A percentile compares a stretch with the other conserved stretches of the same genome.
Conservation (phyloP, 768 basidiomycete species). For the Cubamyces lactineus region DNA sequence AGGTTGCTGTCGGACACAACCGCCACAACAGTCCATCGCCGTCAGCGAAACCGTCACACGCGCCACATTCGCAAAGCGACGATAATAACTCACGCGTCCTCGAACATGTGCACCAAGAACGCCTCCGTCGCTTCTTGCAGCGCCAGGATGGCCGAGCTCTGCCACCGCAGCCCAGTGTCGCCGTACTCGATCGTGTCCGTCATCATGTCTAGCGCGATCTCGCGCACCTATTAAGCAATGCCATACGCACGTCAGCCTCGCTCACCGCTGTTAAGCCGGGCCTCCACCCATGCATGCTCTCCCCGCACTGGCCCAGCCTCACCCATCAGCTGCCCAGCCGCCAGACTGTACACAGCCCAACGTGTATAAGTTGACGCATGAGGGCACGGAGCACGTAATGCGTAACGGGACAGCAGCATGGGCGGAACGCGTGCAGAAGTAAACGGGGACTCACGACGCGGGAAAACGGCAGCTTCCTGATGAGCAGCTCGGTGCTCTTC, state of each 20-base stretch:
- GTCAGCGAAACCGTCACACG: background rate
- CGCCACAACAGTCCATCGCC: background rate
- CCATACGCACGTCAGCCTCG: background rate
- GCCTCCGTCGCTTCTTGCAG: conserved; percentile 97
- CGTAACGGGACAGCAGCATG: background rate
- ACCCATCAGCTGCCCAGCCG: too few relatives aligned
- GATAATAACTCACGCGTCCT: conserved; percentile 86
- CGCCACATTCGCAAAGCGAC: background rate
- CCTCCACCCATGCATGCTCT: background rate
- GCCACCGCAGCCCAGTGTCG: conserved; percentile 82
- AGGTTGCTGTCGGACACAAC: conserved; percentile 64
- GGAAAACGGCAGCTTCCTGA: conserved; percentile 89
- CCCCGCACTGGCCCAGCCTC: too few relatives aligned
- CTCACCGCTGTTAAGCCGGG: background rate
- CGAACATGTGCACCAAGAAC: conserved; percentile 93
- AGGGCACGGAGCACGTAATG: background rate
- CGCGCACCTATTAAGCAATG: conserved; percentile 70
- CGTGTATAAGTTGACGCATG: too few relatives aligned
- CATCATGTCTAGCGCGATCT: conserved; percentile 90
- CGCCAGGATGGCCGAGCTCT: conserved; percentile 90
- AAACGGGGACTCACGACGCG: conserved; percentile 68
- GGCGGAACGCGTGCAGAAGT: background rate
- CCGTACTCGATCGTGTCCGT: conserved; percentile 70
- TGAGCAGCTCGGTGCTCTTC: conserved; percentile 85
- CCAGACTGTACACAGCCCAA: too few relatives aligned